Evolutionary conservation across 306 rosid species (phyloP).

Genomic region (Glycyrrhiza uralensis): DNA sequence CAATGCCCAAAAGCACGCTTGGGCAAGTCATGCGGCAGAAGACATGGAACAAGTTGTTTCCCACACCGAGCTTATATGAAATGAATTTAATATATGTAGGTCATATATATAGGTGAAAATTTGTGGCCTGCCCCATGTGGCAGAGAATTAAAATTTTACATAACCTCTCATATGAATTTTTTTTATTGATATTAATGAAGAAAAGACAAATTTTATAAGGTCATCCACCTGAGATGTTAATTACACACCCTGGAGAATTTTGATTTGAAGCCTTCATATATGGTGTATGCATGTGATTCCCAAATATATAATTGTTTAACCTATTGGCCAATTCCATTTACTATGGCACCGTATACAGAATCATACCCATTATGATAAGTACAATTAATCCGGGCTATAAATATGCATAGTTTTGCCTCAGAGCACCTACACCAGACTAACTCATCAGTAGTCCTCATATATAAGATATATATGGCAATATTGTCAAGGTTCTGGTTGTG

Average conservation of each 20-base stretch:
- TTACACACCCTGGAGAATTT: background rate
- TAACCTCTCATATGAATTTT: no score
- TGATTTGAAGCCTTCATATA: background rate
- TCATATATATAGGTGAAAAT: no score
- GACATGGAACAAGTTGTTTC: background rate
- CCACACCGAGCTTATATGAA: no score
- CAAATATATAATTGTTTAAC: background rate
- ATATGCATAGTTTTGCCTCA: background rate
- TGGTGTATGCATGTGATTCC: background rate
- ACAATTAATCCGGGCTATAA: slow-evolving; percentile 11
- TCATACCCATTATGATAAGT: no score
- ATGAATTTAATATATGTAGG: no score
- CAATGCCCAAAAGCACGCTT: background rate
- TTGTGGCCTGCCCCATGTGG: no score
- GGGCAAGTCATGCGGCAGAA: background rate
- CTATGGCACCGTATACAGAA: background rate
- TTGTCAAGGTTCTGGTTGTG: slow-evolving; percentile 8
- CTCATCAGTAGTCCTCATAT: background rate
- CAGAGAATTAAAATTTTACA: no score
- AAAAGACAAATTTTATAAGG: no score
- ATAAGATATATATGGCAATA: background rate
- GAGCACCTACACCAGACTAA: background rate
- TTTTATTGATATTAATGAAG: no score
- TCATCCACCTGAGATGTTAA: no score
- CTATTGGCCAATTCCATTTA: background rate